phyloP scores from a whole-genome alignment of 371 early-diverging fungal species.

The Apophysomyces variabilis region DNA sequence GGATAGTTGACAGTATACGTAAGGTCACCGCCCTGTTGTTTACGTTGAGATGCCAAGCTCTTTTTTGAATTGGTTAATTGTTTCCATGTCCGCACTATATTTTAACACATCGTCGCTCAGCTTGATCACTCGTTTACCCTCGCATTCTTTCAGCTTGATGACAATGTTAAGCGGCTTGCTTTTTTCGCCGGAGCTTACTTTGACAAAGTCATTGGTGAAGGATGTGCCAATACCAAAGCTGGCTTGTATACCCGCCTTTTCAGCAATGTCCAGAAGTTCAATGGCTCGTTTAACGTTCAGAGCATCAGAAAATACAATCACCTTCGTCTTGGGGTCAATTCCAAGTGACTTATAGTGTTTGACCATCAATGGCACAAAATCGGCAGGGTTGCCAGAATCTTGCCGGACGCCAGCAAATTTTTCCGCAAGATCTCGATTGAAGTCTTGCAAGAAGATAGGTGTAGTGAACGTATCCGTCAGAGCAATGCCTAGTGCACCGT shows the following conservation, averaged over 20 bases:
- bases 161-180: constrained; percentile 77
- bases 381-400: constrained; percentile 73
- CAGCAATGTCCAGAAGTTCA: constrained; percentile 49
- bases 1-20: neutral
- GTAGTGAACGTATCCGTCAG: constrained; percentile 81
- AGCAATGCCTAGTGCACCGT: constrained; percentile 65
- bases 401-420: constrained; percentile 71
- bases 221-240: constrained; percentile 82
- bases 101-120: constrained; percentile 74
- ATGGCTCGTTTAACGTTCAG: constrained; percentile 60
- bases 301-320: constrained; percentile 77
- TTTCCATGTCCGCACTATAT: constrained; percentile 61
- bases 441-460: constrained; percentile 64
- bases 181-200: constrained; percentile 29
- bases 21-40: neutral
- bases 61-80: constrained; percentile 53
- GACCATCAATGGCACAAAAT: constrained; percentile 58
- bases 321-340: constrained; percentile 64
- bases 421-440: constrained; percentile 56
- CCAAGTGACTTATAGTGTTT: constrained; percentile 61
- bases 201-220: constrained; percentile 74
- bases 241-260: constrained; percentile 54
- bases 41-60: constrained; percentile 30
- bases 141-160: constrained; percentile 70
- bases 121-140: constrained; percentile 69